These are phyloP conservation scores for Lasiosphaeria miniovina DNA, from an alignment of 495 filamentous ascomycete species.

Conservation along the genomic window DNA sequence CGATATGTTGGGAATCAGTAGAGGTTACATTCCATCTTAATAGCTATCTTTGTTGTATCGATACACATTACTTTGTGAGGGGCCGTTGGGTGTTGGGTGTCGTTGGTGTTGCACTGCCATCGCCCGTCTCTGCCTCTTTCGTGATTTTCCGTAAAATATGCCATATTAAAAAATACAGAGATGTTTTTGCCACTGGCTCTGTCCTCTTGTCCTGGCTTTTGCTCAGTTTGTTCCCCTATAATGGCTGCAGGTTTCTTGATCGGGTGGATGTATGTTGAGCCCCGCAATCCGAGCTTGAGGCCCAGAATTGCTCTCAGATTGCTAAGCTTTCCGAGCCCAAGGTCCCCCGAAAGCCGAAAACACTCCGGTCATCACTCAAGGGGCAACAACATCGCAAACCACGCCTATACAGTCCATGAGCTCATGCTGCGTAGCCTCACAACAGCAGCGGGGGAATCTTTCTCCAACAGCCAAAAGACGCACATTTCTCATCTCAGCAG, in stretches of 20 bases:
- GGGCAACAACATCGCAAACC: not conserved
- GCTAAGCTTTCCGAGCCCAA: not conserved
- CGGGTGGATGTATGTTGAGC: not conserved
- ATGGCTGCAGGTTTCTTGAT: not conserved
- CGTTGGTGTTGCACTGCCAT: too few relatives aligned
- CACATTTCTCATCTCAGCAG: not conserved
- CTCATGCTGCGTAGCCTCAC: constrained; percentile 7
- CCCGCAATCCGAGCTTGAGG: not conserved
- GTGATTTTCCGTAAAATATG: too few relatives aligned
- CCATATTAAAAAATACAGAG: not conserved
- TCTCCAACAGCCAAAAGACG: not conserved
- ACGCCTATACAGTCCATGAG: not conserved
- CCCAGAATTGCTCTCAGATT: not conserved
- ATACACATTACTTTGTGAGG: too few relatives aligned
- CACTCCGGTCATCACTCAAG: not conserved
- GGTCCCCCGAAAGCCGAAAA: not conserved
- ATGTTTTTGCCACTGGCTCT: not conserved
- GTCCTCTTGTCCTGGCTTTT: too few relatives aligned
- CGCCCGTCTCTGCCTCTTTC: too few relatives aligned
- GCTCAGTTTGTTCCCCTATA: too few relatives aligned
- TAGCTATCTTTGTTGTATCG: not conserved
- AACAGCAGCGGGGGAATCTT: constrained; percentile 3
- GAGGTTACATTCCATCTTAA: constrained; percentile 31
- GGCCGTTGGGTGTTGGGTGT: too few relatives aligned
- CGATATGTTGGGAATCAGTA: constrained; percentile 37